These are phyloP conservation scores for Vaccinium corymbosum DNA, from an alignment of 148 eudicot species.

Conservation along the genomic window DNA sequence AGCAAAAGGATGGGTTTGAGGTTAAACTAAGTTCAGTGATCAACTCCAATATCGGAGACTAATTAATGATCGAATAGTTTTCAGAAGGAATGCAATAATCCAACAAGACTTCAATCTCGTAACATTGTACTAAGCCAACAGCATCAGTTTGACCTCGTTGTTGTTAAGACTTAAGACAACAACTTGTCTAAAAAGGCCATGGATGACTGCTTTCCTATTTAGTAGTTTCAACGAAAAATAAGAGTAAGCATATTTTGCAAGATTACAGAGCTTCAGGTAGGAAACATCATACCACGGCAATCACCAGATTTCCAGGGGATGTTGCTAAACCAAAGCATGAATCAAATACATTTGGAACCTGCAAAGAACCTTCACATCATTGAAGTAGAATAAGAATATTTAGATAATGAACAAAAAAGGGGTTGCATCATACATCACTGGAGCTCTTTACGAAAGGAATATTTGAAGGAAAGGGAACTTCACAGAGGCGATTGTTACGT, in stretches of 20 bases:
- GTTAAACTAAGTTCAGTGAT: neutral
- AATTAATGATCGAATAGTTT: neutral
- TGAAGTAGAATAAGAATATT: slow-evolving; percentile 11
- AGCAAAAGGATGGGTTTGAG: neutral
- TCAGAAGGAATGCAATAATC: neutral
- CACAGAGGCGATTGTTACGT: slow-evolving; percentile 44
- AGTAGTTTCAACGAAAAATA: neutral
- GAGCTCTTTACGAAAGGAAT: slow-evolving; percentile 55
- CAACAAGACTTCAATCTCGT: neutral
- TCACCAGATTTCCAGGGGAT: slow-evolving; percentile 81
- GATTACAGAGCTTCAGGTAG: slow-evolving; percentile 6
- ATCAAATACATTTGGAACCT: slow-evolving; percentile 72
- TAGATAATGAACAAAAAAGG: neutral
- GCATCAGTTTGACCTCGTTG: neutral
- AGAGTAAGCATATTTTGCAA: neutral
- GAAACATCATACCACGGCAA: slow-evolving; percentile 71
- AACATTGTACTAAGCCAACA: neutral
- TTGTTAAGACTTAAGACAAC: neutral
- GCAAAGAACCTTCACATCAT: slow-evolving; percentile 21
- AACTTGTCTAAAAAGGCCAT: neutral
- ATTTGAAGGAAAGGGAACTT: slow-evolving; percentile 60
- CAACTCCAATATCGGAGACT: neutral
- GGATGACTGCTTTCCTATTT: neutral
- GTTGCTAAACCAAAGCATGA: slow-evolving; percentile 79
- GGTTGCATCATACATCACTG: slow-evolving; percentile 53